phyloP scores from a whole-genome alignment of 2,329 filamentous ascomycete species.

The Penicillium fuscoglaucum region DNA sequence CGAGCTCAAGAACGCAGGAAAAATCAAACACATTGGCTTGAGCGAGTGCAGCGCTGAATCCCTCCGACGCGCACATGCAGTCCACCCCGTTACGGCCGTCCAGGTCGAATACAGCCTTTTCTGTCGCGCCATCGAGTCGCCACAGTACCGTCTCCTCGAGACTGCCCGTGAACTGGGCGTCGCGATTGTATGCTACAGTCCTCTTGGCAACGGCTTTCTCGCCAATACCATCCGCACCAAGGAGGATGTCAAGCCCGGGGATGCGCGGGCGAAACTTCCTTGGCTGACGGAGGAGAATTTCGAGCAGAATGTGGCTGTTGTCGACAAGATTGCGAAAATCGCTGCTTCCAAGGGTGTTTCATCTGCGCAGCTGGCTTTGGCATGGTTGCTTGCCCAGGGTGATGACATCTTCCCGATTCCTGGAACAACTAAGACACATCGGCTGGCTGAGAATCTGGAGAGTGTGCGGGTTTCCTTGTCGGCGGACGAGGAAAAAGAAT shows the following conservation, averaged over 20 bases:
- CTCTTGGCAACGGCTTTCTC: background rate
- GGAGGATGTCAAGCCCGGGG: background rate
- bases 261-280: background rate
- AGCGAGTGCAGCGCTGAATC: background rate
- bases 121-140: background rate
- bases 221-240: background rate
- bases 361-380: background rate
- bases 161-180: background rate
- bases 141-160: background rate
- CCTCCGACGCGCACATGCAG: background rate
- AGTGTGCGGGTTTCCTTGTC: background rate
- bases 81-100: background rate
- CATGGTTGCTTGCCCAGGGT: background rate
- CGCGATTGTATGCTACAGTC: background rate
- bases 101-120: background rate
- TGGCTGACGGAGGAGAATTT: background rate
- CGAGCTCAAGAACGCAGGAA: background rate
- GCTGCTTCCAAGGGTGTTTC: background rate
- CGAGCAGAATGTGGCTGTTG: background rate
- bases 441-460: background rate
- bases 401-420: background rate
- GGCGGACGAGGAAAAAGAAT: background rate
- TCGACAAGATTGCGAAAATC: background rate
- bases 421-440: background rate
- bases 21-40: background rate